phyloP scores from a whole-genome alignment of 495 filamentous ascomycete genomes.

The Xylaria bambusicola region DNA sequence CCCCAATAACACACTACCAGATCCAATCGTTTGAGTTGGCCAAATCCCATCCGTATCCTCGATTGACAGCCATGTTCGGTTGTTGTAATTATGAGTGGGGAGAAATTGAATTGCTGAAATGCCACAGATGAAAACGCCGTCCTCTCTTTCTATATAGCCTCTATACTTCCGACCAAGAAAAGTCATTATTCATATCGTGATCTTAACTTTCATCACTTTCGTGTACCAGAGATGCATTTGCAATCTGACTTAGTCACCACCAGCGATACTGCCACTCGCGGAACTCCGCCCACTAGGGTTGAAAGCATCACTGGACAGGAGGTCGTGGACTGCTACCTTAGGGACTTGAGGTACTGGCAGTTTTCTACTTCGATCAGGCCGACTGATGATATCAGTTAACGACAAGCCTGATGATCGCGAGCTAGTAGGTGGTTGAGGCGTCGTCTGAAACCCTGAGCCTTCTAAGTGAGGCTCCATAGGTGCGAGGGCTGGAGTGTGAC shows the following conservation, averaged over 20 bases:
- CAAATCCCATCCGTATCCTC: constrained; percentile 15
- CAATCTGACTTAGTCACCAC: constrained; percentile 45
- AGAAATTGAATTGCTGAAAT: constrained; percentile 14
- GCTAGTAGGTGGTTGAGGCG: constrained; percentile 37
- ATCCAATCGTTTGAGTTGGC: constrained; percentile 19
- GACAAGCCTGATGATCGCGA: constrained; percentile 65
- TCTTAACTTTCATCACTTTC: constrained; percentile 10
- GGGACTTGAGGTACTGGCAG: constrained; percentile 89
- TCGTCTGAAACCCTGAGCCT: constrained; percentile 40
- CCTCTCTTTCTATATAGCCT: constrained; percentile 35
- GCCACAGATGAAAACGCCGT: constrained; percentile 25
- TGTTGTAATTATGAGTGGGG: constrained; percentile 27
- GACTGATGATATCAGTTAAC: constrained; percentile 90
- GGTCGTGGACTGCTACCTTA: constrained; percentile 85
- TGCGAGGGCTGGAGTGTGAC: constrained; percentile 84
- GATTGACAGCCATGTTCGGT: constrained; percentile 19
- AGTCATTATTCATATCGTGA: constrained; percentile 34
- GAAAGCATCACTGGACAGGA: constrained; percentile 68
- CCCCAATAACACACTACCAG: constrained; percentile 23
- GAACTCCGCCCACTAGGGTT: constrained; percentile 50
- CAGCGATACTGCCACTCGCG: constrained; percentile 49
- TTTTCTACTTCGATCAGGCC: constrained; percentile 83
- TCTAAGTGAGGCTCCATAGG: constrained; percentile 84
- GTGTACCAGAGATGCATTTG: constrained; percentile 22
- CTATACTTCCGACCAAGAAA: constrained; percentile 33